Conservation (phyloP, 1,139 yeast species). For the Chernovozyma sophiae-reginae region DNA sequence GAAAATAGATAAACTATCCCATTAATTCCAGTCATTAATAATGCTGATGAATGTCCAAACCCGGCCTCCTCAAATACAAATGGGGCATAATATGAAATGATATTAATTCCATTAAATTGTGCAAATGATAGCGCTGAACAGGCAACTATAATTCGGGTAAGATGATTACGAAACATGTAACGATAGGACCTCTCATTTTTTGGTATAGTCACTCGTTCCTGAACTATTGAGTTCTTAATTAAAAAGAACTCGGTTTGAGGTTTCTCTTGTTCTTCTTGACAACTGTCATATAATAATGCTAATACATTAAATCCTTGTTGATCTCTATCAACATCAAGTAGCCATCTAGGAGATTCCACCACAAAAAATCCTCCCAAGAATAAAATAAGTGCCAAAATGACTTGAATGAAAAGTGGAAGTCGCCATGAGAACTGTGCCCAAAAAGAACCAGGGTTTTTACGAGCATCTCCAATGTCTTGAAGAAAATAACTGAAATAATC, state of each 20-base stretch:
- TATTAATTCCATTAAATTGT: constrained; percentile 54
- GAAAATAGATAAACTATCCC: constrained; percentile 44
- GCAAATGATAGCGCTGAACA: constrained; percentile 52
- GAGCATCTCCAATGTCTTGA: constrained; percentile 39
- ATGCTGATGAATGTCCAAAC: constrained; percentile 44
- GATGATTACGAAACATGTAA: constrained; percentile 37
- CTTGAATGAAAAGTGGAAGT: constrained; percentile 48
- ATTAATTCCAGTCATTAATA: constrained; percentile 52
- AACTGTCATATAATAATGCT: constrained; percentile 72
- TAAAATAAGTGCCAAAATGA: constrained; percentile 39
- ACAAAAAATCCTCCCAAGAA: constrained; percentile 50
- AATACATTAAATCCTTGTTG: constrained; percentile 64
- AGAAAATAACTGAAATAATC: constrained; percentile 50
- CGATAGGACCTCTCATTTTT: constrained; percentile 42
- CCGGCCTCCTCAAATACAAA: constrained; percentile 53
- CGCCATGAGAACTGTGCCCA: constrained; percentile 51
- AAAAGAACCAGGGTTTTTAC: constrained; percentile 32
- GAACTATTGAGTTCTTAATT: constrained; percentile 74
- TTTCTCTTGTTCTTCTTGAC: constrained; percentile 35
- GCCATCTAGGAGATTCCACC: constrained; percentile 56
- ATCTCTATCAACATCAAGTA: constrained; percentile 47
- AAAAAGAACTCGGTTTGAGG: constrained; percentile 56
- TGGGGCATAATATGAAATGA: constrained; percentile 54
- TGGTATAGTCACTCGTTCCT: constrained; percentile 40
- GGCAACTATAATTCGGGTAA: constrained; percentile 41